Base-by-base conservation (phyloP, 164 flowering plant genomes). In the Aristolochia fimbriata region DNA sequence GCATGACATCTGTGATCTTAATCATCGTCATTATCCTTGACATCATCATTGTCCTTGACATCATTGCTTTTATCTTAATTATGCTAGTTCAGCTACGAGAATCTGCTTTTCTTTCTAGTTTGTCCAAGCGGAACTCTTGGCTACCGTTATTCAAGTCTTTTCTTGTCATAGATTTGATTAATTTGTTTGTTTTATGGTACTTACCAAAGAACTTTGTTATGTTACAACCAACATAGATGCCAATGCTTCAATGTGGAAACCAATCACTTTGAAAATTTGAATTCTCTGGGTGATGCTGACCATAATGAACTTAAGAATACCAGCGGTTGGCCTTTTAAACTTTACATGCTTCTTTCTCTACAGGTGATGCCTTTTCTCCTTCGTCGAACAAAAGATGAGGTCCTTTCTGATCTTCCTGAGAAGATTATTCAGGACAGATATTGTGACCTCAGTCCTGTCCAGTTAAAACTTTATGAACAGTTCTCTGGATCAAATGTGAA, bases 311-410 rank as follows among this genome's bases (percentile, higher is more conserved):
- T 3, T 37, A 37, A 37, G 43, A 37, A 37, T 37, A 37, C 43
- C 10, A 3, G 43, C 8, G 10, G 11, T 6, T 6, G 43, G 10
- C 43, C 21, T 27, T 55, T 43, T 53, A 61, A 2, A 47, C 30
- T 57, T 48, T 17, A 55, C 5, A 45, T 23, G 0, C 20, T 47
- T 63, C 17, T 52, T 23, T 62, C 25, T 43, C 23, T 22, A 71
- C 69, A 91, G 98, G 99, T 91, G 61, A 94, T 94, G 99, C 99
- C 99, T 20, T 94, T 94, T 74, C 90, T 94, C 45, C 95, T 94
- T 12, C 89, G 99, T 46, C 91, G 99, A 55, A 94, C 97, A 55
- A 94, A 94, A 69, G 96, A 84, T 72, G 91, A 94, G 76, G 99
- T 94, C 51, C 72, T 94, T 71, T 84, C 97, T 60, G 99, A 94